Evolutionary conservation across 805 yeast genomes (phyloP).

Genomic region (Yarrowia keelungensis): DNA sequence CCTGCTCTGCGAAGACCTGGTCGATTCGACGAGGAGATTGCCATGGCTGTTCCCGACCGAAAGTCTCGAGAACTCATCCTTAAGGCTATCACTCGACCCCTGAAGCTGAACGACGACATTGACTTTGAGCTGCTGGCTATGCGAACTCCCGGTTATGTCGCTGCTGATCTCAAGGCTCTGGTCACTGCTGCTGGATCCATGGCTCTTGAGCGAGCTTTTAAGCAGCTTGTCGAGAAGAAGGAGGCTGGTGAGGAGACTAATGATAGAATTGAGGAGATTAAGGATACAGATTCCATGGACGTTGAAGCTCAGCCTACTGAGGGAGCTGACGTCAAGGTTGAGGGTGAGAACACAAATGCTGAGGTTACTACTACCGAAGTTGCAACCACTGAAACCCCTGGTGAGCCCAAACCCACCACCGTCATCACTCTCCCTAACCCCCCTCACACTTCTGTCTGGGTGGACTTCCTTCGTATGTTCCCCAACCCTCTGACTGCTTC

Average conservation of each 20-base stretch:
- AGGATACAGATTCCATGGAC: conserved; percentile 49
- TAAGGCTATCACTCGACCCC: conserved; percentile 68
- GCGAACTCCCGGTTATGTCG: conserved; percentile 96
- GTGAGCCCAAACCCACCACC: background rate
- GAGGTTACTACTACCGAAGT: too few relatives aligned
- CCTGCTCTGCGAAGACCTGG: conserved; percentile 97
- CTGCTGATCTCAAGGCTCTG: conserved; percentile 93
- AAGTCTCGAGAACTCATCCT: conserved; percentile 77
- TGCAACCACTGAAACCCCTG: conserved; percentile 43
- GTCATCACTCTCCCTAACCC: conserved; percentile 40
- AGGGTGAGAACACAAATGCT: background rate
- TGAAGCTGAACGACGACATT: conserved; percentile 73
- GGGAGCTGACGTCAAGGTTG: background rate
- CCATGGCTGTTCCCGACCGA: conserved; percentile 94
- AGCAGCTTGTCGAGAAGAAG: conserved; percentile 51
- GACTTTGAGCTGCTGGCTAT: conserved; percentile 80
- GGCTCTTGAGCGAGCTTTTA: conserved; percentile 91
- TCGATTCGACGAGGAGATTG: conserved; percentile 92
- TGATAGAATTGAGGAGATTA: conserved; percentile 40
- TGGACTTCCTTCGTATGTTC: conserved; percentile 65
- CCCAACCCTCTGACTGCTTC: conserved; percentile 80
- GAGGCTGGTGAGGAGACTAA: conserved; percentile 40
- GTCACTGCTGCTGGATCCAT: conserved; percentile 94
- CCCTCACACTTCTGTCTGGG: conserved; percentile 53
- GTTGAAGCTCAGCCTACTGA: conserved; percentile 45